Conservation (phyloP, 1,284 basidiomycete genomes). For the Exsudoporus floridanus region DNA sequence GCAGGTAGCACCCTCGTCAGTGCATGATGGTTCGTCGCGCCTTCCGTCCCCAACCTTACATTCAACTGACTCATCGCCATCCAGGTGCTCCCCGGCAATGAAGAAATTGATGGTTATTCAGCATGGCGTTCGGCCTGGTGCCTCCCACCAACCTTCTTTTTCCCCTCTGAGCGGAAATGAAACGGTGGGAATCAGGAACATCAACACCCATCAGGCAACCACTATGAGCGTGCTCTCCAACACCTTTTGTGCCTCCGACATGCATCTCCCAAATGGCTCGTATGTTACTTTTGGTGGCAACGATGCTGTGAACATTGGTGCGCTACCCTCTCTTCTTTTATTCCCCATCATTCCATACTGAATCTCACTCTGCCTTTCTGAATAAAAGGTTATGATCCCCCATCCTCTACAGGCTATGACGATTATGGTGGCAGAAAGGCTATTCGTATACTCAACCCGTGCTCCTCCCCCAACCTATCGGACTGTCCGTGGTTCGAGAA, state of each 20-base stretch:
- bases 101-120: slow-evolving; percentile 53
- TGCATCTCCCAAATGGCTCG: slow-evolving; percentile 63
- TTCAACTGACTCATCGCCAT: no score
- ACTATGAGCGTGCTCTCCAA: slow-evolving; percentile 77
- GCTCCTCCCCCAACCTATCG: slow-evolving; percentile 48
- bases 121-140: slow-evolving; percentile 54
- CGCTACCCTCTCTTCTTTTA: not conserved
- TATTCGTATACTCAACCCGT: slow-evolving; percentile 75
- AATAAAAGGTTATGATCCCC: slow-evolving; percentile 39
- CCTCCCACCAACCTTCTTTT: slow-evolving; percentile 26
- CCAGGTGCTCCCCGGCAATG: slow-evolving; percentile 53
- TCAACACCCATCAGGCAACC: slow-evolving; percentile 44
- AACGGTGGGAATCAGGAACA: slow-evolving; percentile 22
- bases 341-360: slow-evolving; percentile 6
- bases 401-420: slow-evolving; percentile 42
- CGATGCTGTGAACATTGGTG: slow-evolving; percentile 63
- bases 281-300: slow-evolving; percentile 69
- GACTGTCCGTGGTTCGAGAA: slow-evolving; percentile 82
- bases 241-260: slow-evolving; percentile 77
- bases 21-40: slow-evolving; percentile 29
- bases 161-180: not conserved
- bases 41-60: not conserved
- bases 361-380: no score
- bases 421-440: slow-evolving; percentile 58
- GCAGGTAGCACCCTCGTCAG: slow-evolving; percentile 28